phyloP scores from a whole-genome alignment of 495 filamentous ascomycete genomes.

The Apodospora peruviana region DNA sequence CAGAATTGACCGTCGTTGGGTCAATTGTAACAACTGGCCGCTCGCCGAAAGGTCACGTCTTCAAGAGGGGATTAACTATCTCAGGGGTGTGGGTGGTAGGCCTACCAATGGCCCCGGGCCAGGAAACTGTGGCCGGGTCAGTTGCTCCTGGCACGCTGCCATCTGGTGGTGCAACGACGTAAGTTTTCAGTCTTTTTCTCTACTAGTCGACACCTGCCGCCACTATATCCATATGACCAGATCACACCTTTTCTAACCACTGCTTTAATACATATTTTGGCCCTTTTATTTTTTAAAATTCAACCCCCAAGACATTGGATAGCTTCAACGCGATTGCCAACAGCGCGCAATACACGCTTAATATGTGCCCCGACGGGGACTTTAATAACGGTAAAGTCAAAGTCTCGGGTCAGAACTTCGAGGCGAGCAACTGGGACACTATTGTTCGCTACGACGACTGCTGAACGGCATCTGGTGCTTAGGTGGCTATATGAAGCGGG shows the following conservation, averaged over 20 bases:
- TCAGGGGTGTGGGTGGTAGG: conserved; percentile 4
- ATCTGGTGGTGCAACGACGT: conserved; percentile 29
- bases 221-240: no score
- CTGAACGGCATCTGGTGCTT: neutral
- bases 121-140: conserved; percentile 17
- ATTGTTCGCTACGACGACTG: neutral
- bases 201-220: no score
- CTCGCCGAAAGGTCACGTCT: neutral
- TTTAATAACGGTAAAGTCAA: neutral
- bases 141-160: conserved; percentile 15
- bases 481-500: neutral
- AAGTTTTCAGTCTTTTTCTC: neutral
- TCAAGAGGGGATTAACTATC: conserved; percentile 17
- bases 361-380: neutral
- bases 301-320: neutral
- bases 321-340: neutral
- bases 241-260: neutral
- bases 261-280: neutral
- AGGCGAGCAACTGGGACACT: neutral
- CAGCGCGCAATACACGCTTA: neutral
- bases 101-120: conserved; percentile 17
- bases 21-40: conserved; percentile 1
- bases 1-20: neutral
- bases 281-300: neutral
- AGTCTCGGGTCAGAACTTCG: neutral